A percentile compares a stretch with the other conserved stretches of the same genome.
phyloP scores from a whole-genome alignment of 805 yeast species.

The Candida krabiensis region DNA sequence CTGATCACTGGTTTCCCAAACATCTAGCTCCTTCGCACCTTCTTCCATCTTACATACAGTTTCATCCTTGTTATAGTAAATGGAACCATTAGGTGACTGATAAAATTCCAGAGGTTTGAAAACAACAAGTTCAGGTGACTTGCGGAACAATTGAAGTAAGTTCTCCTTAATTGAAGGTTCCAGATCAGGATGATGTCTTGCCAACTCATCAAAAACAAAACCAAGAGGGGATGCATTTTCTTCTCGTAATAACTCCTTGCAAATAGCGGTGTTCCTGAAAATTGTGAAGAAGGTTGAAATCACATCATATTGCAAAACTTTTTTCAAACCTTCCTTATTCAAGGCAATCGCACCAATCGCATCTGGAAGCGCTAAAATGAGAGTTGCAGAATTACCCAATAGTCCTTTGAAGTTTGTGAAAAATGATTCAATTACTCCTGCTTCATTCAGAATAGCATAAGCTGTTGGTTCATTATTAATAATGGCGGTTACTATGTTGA shows the following conservation, averaged over 20 bases:
- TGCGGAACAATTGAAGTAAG: conserved; percentile 43
- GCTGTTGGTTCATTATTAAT: conserved; percentile 93
- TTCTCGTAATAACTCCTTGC: conserved; percentile 53
- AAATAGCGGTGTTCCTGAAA: conserved; percentile 48
- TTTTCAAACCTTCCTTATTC: conserved; percentile 67
- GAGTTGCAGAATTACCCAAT: conserved; percentile 55
- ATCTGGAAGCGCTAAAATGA: conserved; percentile 65
- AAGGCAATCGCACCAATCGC: conserved; percentile 81
- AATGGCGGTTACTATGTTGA: conserved; percentile 66
- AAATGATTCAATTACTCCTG: conserved; percentile 66
- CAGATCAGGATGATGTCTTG: conserved; percentile 78
- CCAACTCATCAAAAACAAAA: conserved; percentile 70
- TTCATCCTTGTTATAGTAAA: conserved; percentile 44
- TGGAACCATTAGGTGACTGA: conserved; percentile 37
- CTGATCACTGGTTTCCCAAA: conserved; percentile 54
- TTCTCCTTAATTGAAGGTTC: conserved; percentile 57
- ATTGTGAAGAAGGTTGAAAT: conserved; percentile 46
- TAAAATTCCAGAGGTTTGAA: conserved; percentile 46
- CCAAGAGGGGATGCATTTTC: conserved; percentile 62
- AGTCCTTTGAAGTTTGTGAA: conserved; percentile 56
- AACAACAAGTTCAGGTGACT: conserved; percentile 40
- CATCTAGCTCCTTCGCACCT: conserved; percentile 38
- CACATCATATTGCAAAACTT: conserved; percentile 45
- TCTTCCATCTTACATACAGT: conserved; percentile 42
- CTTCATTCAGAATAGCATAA: conserved; percentile 74